Percentiles rank a stretch among this genome's conserved stretches.
Conservation (phyloP, 2,329 filamentous ascomycete species). For the Aspergillus felis region DNA sequence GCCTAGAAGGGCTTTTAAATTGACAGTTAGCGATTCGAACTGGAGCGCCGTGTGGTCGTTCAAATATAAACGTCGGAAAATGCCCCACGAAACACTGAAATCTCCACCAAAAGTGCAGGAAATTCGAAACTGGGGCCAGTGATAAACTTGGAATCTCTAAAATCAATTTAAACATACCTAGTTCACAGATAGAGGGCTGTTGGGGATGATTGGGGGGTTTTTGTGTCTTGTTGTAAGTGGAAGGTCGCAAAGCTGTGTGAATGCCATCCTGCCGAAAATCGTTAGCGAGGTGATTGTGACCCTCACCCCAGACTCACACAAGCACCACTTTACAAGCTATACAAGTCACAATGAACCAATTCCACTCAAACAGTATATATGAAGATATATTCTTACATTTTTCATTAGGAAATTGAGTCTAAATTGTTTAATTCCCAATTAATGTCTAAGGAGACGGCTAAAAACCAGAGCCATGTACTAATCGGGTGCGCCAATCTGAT, state of each 20-base stretch:
- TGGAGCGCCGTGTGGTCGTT: conserved; percentile 9
- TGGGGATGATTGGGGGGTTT: conserved; percentile 35
- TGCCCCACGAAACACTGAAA: conserved; percentile 17
- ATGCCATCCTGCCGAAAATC: conserved; percentile 39
- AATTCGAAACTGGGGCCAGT: conserved; percentile 19
- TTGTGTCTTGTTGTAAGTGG: conserved; percentile 33
- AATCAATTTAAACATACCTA: conserved; percentile 32
- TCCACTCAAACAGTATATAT: background rate
- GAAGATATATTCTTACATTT: background rate
- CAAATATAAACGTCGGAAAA: conserved; percentile 14
- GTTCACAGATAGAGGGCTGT: conserved; percentile 28
- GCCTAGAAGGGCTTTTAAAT: conserved; percentile 17
- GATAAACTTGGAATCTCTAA: conserved; percentile 17
- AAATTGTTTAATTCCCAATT: background rate
- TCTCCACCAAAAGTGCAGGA: conserved; percentile 17
- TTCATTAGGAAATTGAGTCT: background rate
- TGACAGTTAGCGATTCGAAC: conserved; percentile 18
- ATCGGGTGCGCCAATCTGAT: background rate
- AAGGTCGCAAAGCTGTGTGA: conserved; percentile 39
- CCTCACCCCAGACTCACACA: conserved; percentile 31
- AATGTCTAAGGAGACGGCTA: background rate
- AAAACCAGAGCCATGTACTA: background rate
- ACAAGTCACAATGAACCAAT: conserved; percentile 5
- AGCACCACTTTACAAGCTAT: conserved; percentile 19
- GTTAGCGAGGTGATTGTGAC: conserved; percentile 39